These are phyloP conservation scores for Adansonia digitata DNA, from an alignment of 345 rosid genomes.

Conservation along the genomic window DNA sequence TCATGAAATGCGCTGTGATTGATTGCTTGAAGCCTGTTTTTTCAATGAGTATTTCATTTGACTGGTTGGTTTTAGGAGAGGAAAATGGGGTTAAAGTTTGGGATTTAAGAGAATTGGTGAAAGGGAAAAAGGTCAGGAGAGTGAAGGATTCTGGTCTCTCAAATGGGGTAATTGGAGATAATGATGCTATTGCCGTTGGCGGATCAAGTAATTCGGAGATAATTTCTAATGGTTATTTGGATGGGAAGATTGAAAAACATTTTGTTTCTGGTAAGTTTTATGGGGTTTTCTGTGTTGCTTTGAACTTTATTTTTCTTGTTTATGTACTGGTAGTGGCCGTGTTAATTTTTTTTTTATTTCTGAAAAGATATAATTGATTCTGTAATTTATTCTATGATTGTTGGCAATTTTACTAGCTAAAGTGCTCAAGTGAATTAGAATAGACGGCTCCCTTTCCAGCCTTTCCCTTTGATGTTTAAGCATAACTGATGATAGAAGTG, in stretches of 20 bases:
- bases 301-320: neutral
- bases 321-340: neutral
- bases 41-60: slow-evolving; percentile 50
- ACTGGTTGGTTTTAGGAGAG: slow-evolving; percentile 67
- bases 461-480: neutral
- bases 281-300: neutral
- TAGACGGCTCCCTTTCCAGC: neutral
- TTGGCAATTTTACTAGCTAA: neutral
- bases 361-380: neutral
- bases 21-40: slow-evolving; percentile 63
- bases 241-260: slow-evolving; percentile 42
- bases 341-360: neutral
- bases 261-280: slow-evolving; percentile 41
- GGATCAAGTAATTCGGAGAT: slow-evolving; percentile 21
- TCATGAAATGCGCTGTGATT: slow-evolving; percentile 70
- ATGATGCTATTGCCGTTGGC: neutral
- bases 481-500: neutral
- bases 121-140: slow-evolving; percentile 41
- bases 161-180: slow-evolving; percentile 36
- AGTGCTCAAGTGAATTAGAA: neutral
- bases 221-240: slow-evolving; percentile 33
- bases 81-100: slow-evolving; percentile 62
- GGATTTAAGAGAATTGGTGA: slow-evolving; percentile 52
- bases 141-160: slow-evolving; percentile 33
- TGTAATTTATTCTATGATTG: neutral